Base-by-base conservation (phyloP, 2,329 filamentous ascomycete species). In the Mollisiaceae sp. region DNA sequence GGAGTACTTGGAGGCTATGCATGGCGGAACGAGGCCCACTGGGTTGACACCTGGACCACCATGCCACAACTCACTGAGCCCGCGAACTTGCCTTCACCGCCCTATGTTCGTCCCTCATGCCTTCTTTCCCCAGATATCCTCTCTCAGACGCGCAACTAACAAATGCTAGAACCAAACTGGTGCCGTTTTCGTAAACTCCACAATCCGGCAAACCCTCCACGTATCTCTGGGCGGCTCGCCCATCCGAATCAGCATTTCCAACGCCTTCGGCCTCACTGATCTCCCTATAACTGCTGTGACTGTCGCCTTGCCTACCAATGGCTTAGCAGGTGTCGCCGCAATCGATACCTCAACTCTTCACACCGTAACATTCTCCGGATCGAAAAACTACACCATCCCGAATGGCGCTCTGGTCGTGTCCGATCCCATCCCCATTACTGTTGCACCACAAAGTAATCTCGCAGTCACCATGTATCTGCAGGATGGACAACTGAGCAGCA, bases 11-110 rank as follows among this genome's bases (percentile, higher is more conserved):
- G 32, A 11, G 35, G 20, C 39, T 36, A 36, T 38, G 32, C 61
- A 27, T 58, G 59, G 59, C 45, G 22, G 32, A 12, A 39, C 32
- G 18, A 54, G 8, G 39, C 54, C 1, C 66, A 66, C 35, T 73
- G 71, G 71, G 68, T 73, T 20, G 69, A 70, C 43, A 86, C 84
- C 1, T 91, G 88, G 88, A 84, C 85, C 0, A 81, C 86, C 2
- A 90, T 90, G 87, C 87, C 87, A 0, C 87, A 90, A 73, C 77
- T 89, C 47, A 86, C 86, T 1, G 88, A 91, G 71, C 82, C 81
- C 11, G 79, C 77, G 56, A 91, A 90, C 69, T 79, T 91, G 22
- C 88, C 88, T 11, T 83, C 84, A 0, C 74, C 82, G 2, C 85
- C 86, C 50, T 91, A 87, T 72, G 85, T 85, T 79, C 60, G 83